These are phyloP conservation scores for Chrysanthemum lavandulifolium DNA, from an alignment of 129 eudicot genomes.

Conservation along the genomic window DNA sequence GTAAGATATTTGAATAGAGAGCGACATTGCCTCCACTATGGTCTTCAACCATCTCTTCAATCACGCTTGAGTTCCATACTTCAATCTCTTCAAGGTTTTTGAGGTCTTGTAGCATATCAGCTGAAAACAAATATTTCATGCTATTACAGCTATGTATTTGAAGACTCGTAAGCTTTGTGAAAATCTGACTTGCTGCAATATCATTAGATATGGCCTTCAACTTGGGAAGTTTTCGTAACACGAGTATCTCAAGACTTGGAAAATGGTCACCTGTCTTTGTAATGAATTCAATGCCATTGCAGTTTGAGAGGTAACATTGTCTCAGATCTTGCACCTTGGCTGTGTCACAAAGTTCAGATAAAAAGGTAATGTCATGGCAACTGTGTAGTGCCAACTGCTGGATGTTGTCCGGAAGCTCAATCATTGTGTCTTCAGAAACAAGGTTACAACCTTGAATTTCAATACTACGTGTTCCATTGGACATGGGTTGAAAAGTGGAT, in stretches of 20 bases:
- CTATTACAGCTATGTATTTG: conserved; percentile 38
- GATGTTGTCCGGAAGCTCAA: conserved; percentile 36
- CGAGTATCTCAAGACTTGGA: conserved; percentile 33
- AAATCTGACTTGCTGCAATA: conserved; percentile 24
- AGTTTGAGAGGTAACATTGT: conserved; percentile 37
- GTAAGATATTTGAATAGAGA: conserved; percentile 18
- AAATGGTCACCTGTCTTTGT: conserved; percentile 21
- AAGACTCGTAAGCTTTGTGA: conserved; percentile 36
- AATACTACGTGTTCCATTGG: conserved; percentile 27
- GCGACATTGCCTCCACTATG: conserved; percentile 7
- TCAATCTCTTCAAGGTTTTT: conserved; percentile 41
- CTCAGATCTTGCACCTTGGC: conserved; percentile 25
- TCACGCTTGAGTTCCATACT: conserved; percentile 32
- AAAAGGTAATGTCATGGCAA: conserved; percentile 37
- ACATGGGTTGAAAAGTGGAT: conserved; percentile 28
- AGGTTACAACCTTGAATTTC: conserved; percentile 45
- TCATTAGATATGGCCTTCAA: conserved; percentile 32
- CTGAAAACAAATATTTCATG: conserved; percentile 31
- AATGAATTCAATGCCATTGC: conserved; percentile 29
- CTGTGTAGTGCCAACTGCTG: conserved; percentile 41
- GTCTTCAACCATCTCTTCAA: too few relatives aligned
- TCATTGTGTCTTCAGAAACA: conserved; percentile 8
- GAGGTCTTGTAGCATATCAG: conserved; percentile 28
- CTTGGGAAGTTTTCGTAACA: conserved; percentile 37
- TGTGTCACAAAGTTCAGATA: conserved; percentile 20